Conservation (phyloP, 257 asterid genomes). For the Rehmannia glutinosa region DNA sequence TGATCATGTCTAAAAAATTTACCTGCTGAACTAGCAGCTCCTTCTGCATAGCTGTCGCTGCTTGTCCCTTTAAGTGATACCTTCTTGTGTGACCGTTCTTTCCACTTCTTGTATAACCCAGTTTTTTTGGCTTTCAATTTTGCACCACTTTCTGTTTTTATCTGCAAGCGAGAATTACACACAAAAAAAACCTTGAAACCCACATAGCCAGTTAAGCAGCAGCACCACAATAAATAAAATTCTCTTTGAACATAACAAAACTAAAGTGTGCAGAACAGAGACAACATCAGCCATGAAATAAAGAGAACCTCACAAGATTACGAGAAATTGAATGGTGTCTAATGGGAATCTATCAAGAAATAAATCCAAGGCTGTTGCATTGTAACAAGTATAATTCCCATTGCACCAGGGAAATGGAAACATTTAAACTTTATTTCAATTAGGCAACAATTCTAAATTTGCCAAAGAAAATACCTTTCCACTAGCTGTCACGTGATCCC, state of each 20-base stretch:
- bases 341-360: too few relatives aligned
- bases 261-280: too few relatives aligned
- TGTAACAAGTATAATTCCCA: too few relatives aligned
- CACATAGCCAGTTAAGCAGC: neutral
- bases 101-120: conserved; percentile 88
- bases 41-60: conserved; percentile 37
- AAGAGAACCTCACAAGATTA: too few relatives aligned
- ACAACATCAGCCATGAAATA: too few relatives aligned
- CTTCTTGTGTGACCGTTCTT: conserved; percentile 57
- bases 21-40: conserved; percentile 61
- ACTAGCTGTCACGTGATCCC: conserved; percentile 92
- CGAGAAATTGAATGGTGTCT: too few relatives aligned
- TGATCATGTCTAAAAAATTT: conserved; percentile 10
- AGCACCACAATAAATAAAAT: neutral
- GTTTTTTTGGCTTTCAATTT: conserved; percentile 58
- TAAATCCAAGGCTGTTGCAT: too few relatives aligned
- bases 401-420: too few relatives aligned
- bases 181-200: neutral
- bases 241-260: neutral
- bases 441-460: neutral
- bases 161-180: conserved; percentile 38
- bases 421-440: neutral
- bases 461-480: conserved; percentile 68
- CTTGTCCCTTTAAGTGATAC: conserved; percentile 52
- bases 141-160: conserved; percentile 86